A percentile compares a stretch with the other conserved stretches of the same genome.
Evolutionary conservation across 2,329 filamentous ascomycete genomes (phyloP).

Genomic region (Trichoderma polysporum): DNA sequence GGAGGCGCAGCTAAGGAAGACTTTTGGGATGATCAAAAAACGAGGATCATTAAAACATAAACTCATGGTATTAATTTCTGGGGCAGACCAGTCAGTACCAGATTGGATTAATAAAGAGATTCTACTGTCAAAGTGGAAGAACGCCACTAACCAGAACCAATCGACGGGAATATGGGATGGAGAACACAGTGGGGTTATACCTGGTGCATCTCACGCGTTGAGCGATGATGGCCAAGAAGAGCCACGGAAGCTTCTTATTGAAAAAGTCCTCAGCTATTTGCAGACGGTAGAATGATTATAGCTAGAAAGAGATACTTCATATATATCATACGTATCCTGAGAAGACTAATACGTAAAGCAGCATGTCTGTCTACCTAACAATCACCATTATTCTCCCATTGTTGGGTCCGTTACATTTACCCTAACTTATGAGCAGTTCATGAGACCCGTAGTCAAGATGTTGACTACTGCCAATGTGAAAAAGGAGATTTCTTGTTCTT

Average conservation of each 20-base stretch:
- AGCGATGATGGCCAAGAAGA: slow-evolving; percentile 47
- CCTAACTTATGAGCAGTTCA: not conserved
- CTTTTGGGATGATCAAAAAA: slow-evolving; percentile 52
- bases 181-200: slow-evolving; percentile 47
- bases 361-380: not conserved
- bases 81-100: slow-evolving; percentile 45
- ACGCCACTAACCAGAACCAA: slow-evolving; percentile 38
- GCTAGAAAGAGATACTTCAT: too few species aligned
- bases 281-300: not conserved
- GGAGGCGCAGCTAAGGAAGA: slow-evolving; percentile 47
- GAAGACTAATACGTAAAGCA: not conserved
- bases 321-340: too few species aligned
- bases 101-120: slow-evolving; percentile 44
- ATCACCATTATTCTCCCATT: not conserved
- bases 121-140: slow-evolving; percentile 43
- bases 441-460: not conserved
- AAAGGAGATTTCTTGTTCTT: not conserved
- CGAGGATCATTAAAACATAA: slow-evolving; percentile 38
- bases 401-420: not conserved
- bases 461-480: not conserved
- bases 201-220: slow-evolving; percentile 49
- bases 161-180: slow-evolving; percentile 44
- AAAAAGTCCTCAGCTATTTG: not conserved
- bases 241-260: slow-evolving; percentile 29
- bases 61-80: slow-evolving; percentile 46